These are phyloP conservation scores for Salix dunnii DNA, from an alignment of 345 rosid genomes.

Conservation along the genomic window DNA sequence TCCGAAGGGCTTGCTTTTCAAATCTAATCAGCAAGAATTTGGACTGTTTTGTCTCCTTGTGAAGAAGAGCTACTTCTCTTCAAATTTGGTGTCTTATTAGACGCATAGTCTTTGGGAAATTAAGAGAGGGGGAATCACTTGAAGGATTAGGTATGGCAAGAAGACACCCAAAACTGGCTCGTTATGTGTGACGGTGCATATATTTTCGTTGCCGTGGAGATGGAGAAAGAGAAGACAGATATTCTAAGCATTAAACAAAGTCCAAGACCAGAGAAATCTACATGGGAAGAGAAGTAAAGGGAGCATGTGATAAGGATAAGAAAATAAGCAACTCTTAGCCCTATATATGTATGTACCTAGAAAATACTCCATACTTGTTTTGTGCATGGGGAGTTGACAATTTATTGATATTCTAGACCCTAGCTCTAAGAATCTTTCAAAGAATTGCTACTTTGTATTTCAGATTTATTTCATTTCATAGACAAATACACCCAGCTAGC, in stretches of 20 bases:
- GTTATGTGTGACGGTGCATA: constrained; percentile 22
- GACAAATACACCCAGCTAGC: constrained; percentile 30
- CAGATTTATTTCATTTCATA: neutral
- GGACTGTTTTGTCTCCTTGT: constrained; percentile 19
- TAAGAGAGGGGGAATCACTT: constrained; percentile 19
- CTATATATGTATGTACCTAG: constrained; percentile 5
- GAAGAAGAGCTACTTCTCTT: neutral
- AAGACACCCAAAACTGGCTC: constrained; percentile 28
- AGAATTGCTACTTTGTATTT: constrained; percentile 18
- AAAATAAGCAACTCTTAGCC: neutral
- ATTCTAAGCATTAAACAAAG: constrained; percentile 16
- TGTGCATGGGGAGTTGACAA: constrained; percentile 43
- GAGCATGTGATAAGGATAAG: neutral
- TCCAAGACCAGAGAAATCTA: constrained; percentile 14
- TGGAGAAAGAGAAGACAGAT: constrained; percentile 8
- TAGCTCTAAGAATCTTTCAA: constrained; percentile 32
- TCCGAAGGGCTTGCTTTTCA: constrained; percentile 26
- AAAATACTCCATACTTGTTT: constrained; percentile 16
- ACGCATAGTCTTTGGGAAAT: neutral
- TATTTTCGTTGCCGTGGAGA: neutral
- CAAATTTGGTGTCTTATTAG: neutral
- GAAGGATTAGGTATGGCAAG: constrained; percentile 27
- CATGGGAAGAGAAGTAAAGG: constrained; percentile 21
- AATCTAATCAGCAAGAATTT: constrained; percentile 13
- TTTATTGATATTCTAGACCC: constrained; percentile 13